Percentiles rank a stretch among this genome's conserved stretches.
These are phyloP conservation scores for Fusarium sp. DNA, from an alignment of 2,329 filamentous ascomycete species.

Conservation along the genomic window DNA sequence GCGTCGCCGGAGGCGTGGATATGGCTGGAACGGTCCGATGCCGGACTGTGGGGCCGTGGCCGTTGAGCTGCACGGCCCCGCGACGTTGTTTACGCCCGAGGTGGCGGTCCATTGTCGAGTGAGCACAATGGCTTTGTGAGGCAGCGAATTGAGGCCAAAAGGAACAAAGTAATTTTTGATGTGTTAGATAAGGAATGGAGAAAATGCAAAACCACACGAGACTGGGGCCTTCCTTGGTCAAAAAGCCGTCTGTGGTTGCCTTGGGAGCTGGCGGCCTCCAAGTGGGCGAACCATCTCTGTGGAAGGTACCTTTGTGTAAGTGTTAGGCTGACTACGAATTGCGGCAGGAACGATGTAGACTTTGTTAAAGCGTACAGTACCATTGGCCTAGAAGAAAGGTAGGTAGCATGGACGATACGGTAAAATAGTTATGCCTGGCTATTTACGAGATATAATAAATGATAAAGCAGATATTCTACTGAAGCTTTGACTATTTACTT, in stretches of 20 bases:
- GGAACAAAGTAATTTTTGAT: not conserved
- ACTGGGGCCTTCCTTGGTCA: slow-evolving; percentile 26
- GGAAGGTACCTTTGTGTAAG: slow-evolving; percentile 1
- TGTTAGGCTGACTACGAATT: not conserved
- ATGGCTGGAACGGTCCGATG: slow-evolving; percentile 23
- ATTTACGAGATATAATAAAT: too few species aligned
- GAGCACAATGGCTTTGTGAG: slow-evolving; percentile 27
- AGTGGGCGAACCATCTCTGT: slow-evolving; percentile 18
- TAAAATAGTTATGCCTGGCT: too few species aligned
- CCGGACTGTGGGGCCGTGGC: slow-evolving; percentile 35
- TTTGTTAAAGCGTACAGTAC: too few species aligned
- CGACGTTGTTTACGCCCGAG: slow-evolving; percentile 20
- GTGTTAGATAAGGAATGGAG: slow-evolving; percentile 15
- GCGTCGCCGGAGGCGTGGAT: slow-evolving; percentile 19
- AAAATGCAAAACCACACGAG: slow-evolving; percentile 12
- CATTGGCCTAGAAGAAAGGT: too few species aligned
- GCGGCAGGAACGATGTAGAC: not conserved
- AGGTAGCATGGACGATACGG: too few species aligned
- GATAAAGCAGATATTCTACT: not conserved
- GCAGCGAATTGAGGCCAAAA: slow-evolving; percentile 11
- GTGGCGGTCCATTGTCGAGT: slow-evolving; percentile 22
- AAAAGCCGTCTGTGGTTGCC: slow-evolving; percentile 15
- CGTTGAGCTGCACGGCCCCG: slow-evolving; percentile 16
- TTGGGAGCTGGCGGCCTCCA: slow-evolving; percentile 15
- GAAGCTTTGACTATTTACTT: not conserved